A percentile compares a stretch with the other conserved stretches of the same genome.
Evolutionary conservation across 2,329 filamentous ascomycete species (phyloP).

Genomic region (Nemania abortiva): DNA sequence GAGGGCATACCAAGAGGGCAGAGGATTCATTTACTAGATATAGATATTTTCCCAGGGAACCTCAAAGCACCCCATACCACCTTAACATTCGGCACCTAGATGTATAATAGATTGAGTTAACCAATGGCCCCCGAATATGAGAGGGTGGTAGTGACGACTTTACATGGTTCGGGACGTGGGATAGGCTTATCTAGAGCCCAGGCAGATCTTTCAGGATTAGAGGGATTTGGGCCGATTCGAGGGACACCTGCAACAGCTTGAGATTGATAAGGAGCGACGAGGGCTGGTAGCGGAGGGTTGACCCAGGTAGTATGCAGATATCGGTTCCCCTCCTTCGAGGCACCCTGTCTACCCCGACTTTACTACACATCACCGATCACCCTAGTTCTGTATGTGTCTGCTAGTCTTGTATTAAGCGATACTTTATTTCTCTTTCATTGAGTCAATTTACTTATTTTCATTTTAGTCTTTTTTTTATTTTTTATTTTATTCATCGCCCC

Average conservation of each 20-base stretch:
- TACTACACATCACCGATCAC: not conserved
- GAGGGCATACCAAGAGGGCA: not conserved
- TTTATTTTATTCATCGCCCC: no score
- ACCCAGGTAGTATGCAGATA: not conserved
- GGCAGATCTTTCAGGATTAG: slow-evolving; percentile 1
- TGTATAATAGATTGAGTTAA: not conserved
- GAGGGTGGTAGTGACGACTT: slow-evolving; percentile 5
- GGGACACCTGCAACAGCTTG: not conserved
- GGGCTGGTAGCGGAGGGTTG: not conserved
- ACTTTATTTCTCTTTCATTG: not conserved
- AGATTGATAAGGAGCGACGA: slow-evolving; percentile 10
- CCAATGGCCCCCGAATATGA: not conserved
- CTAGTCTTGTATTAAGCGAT: not conserved
- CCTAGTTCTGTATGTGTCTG: no score
- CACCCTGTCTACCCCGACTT: not conserved
- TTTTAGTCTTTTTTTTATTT: not conserved
- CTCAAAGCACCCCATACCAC: not conserved
- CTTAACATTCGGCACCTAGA: not conserved
- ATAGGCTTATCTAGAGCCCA: slow-evolving; percentile 12
- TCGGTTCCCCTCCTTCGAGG: not conserved
- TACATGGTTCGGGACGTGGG: not conserved
- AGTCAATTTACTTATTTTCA: not conserved
- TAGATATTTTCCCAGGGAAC: slow-evolving; percentile 13
- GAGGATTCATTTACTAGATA: slow-evolving; percentile 29
- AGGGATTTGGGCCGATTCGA: not conserved